Percentiles rank a stretch among this genome's conserved stretches.
These are phyloP conservation scores for Periglandula ipomoeae DNA, from an alignment of 2,329 filamentous ascomycete species.

Conservation along the genomic window DNA sequence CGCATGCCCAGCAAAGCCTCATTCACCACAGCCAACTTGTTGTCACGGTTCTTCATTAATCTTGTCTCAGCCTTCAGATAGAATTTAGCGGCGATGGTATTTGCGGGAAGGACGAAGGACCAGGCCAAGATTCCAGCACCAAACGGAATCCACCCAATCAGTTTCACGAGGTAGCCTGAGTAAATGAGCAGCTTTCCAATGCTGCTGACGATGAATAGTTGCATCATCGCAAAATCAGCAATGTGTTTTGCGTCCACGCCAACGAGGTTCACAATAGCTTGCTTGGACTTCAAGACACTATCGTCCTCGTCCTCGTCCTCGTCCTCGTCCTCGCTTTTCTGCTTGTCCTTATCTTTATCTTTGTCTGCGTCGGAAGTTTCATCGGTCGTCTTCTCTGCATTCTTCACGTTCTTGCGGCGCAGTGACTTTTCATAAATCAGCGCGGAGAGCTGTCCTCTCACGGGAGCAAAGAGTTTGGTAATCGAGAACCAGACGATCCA, in stretches of 20 bases:
- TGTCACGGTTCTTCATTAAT: slow-evolving; percentile 67
- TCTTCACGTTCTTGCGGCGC: slow-evolving; percentile 68
- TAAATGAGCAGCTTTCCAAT: slow-evolving; percentile 56
- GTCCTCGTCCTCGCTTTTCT: slow-evolving; percentile 27
- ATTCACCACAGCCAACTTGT: slow-evolving; percentile 66
- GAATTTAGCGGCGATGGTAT: slow-evolving; percentile 54
- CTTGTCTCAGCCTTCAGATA: slow-evolving; percentile 57
- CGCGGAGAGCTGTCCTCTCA: slow-evolving; percentile 61
- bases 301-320: slow-evolving; percentile 43
- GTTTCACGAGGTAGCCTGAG: slow-evolving; percentile 53
- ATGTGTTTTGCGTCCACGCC: slow-evolving; percentile 67
- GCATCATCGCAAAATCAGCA: slow-evolving; percentile 57
- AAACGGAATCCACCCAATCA: slow-evolving; percentile 65
- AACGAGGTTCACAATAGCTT: slow-evolving; percentile 68
- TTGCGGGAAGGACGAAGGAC: slow-evolving; percentile 56
- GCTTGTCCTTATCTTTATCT: slow-evolving; percentile 13
- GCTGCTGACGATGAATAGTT: slow-evolving; percentile 55
- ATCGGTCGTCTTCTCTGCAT: slow-evolving; percentile 39
- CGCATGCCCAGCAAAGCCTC: slow-evolving; percentile 72
- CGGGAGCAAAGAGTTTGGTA: slow-evolving; percentile 52
- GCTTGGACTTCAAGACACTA: slow-evolving; percentile 42
- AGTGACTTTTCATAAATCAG: slow-evolving; percentile 71
- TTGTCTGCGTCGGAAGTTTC: slow-evolving; percentile 17
- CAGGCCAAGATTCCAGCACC: slow-evolving; percentile 57
- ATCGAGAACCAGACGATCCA: slow-evolving; percentile 60